phyloP scores from a whole-genome alignment of 345 rosid genomes.

The Mallotus nudiflorus region DNA sequence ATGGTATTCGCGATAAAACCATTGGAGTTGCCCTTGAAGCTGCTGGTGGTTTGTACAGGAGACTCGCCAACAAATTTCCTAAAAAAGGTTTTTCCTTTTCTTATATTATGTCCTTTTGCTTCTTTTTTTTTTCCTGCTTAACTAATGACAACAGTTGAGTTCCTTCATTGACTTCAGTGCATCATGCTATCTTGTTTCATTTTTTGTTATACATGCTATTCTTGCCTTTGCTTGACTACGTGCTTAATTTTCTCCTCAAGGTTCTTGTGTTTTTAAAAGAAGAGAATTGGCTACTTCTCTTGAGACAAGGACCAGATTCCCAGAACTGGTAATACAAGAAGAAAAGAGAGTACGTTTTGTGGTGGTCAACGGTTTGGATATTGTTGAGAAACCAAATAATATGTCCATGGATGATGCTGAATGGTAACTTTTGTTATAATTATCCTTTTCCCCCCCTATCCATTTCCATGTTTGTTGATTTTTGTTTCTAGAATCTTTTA shows the following conservation, averaged over 20 bases:
- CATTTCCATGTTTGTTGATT: background rate
- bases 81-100: constrained; percentile 57
- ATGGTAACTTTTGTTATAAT: constrained; percentile 50
- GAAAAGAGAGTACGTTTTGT: constrained; percentile 95
- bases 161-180: too few species aligned
- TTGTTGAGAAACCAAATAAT: constrained; percentile 72
- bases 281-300: constrained; percentile 93
- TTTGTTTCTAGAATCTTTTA: background rate
- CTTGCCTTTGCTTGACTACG: background rate
- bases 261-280: constrained; percentile 69
- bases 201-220: background rate
- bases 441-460: background rate
- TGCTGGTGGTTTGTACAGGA: constrained; percentile 90
- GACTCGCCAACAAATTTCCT: constrained; percentile 81
- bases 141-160: too few species aligned
- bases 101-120: background rate
- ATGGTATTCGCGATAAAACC: constrained; percentile 75
- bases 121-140: background rate
- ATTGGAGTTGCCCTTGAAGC: constrained; percentile 95
- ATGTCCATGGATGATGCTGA: constrained; percentile 74
- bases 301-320: constrained; percentile 87
- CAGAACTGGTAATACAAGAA: constrained; percentile 94
- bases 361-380: constrained; percentile 90
- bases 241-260: constrained; percentile 41
- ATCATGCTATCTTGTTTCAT: too few species aligned